Evolutionary conservation across 495 filamentous ascomycete genomes (phyloP).

Genomic region (Filosporella fistucella): DNA sequence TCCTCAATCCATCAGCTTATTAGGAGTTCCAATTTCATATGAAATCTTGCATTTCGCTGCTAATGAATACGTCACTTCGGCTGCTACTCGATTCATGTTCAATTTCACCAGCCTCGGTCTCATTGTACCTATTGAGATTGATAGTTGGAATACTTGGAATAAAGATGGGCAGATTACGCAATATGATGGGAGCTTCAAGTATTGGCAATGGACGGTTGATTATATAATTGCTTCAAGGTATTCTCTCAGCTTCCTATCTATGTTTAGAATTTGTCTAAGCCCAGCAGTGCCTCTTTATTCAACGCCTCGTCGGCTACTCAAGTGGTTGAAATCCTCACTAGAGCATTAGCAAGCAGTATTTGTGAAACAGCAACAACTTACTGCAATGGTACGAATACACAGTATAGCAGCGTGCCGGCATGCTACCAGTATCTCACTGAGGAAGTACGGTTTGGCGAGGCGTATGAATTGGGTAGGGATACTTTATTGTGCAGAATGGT

Average conservation of each 20-base stretch:
- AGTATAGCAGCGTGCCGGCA: neutral
- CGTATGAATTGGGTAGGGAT: conserved; percentile 12
- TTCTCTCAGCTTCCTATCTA: neutral
- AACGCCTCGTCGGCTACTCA: conserved; percentile 1
- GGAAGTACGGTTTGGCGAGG: conserved; percentile 1
- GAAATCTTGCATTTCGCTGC: conserved; percentile 8
- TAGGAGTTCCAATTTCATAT: conserved; percentile 10
- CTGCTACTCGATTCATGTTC: conserved; percentile 9
- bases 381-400: conserved; percentile 8
- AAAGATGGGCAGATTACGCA: conserved; percentile 5
- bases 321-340: conserved; percentile 5
- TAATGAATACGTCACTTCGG: conserved; percentile 6
- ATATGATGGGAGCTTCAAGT: conserved; percentile 15
- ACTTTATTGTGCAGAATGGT: conserved; percentile 11
- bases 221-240: conserved; percentile 10
- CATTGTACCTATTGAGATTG: conserved; percentile 6
- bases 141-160: conserved; percentile 14
- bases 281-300: conserved; percentile 5
- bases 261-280: neutral
- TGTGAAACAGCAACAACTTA: conserved; percentile 5
- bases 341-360: neutral
- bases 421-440: conserved; percentile 8
- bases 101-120: conserved; percentile 8
- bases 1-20: conserved; percentile 6
- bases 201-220: conserved; percentile 10